Conservation (phyloP, 805 yeast genomes). For the Wickerhamomyces chaumierensis region DNA sequence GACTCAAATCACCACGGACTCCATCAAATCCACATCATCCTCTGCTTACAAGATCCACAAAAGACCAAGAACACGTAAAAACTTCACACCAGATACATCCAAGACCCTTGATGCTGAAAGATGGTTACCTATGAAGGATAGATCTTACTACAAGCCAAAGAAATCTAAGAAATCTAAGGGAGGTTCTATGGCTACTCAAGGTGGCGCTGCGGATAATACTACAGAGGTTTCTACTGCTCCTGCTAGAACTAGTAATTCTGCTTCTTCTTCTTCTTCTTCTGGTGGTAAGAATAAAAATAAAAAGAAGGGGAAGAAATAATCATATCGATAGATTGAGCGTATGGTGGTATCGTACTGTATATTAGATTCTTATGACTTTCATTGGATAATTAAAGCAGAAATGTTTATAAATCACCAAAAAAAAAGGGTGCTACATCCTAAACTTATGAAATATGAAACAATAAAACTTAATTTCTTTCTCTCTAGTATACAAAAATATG, state of each 20-base stretch:
- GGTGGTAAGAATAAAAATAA: conserved; percentile 9
- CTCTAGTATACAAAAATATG: too few species aligned
- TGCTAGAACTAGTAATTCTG: conserved; percentile 2
- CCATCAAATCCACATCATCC: conserved; percentile 1
- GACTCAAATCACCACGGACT: conserved; percentile 7
- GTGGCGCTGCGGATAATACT: conserved; percentile 40
- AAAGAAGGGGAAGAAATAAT: conserved; percentile 19
- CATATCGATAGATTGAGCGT: too few species aligned
- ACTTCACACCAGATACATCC: conserved; percentile 27
- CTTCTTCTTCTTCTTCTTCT: conserved; percentile 1
- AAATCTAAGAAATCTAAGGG: conserved; percentile 35
- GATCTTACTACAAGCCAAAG: conserved; percentile 74
- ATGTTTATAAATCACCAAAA: too few species aligned
- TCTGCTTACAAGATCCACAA: conserved; percentile 12
- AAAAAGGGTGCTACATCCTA: too few species aligned
- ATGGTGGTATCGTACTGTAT: too few species aligned
- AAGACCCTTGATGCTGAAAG: conserved; percentile 56
- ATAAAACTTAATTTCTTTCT: too few species aligned
- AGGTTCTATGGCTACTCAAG: conserved; percentile 40
- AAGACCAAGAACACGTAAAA: conserved; percentile 24
- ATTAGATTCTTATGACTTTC: too few species aligned
- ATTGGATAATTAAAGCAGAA: too few species aligned
- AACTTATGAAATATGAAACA: too few species aligned
- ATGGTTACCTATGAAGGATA: conserved; percentile 84
- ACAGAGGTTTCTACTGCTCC: conserved; percentile 20